phyloP scores from a whole-genome alignment of 78 protist species.

The Parvularia atlantis region DNA sequence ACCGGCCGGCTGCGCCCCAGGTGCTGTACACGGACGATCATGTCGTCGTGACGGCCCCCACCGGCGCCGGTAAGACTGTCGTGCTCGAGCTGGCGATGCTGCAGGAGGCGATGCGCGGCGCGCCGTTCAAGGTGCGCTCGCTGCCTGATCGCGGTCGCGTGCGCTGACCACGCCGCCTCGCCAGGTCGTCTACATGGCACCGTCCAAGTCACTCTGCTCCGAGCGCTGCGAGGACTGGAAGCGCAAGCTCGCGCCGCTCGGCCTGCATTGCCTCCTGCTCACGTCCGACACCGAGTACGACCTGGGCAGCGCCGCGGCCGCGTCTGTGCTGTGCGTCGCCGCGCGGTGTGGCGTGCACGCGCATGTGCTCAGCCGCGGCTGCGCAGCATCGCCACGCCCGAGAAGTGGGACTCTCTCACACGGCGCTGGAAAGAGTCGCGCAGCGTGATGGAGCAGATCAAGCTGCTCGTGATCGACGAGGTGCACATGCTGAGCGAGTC shows the following conservation, averaged over 20 bases:
- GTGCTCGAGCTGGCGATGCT: conserved; percentile 18
- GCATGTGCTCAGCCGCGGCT: not conserved
- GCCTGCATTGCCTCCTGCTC: too few relatives aligned
- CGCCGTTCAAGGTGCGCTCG: too few relatives aligned
- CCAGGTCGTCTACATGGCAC: conserved; percentile 6
- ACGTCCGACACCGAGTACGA: too few relatives aligned
- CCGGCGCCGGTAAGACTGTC: conserved; percentile 24
- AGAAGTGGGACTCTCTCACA: conserved; percentile 18
- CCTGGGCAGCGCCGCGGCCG: too few relatives aligned
- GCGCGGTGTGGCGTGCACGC: not conserved
- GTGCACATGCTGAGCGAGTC: conserved; percentile 38
- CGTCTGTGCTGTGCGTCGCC: too few relatives aligned
- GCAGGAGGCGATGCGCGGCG: not conserved
- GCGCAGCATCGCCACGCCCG: conserved; percentile 16
- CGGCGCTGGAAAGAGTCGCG: not conserved
- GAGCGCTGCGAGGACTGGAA: conserved; percentile 15
- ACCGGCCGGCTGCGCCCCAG: not conserved
- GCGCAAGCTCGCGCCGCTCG: conserved; percentile 5
- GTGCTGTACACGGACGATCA: too few relatives aligned
- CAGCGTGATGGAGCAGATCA: not conserved
- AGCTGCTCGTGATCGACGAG: conserved; percentile 41
- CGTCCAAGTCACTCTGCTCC: conserved; percentile 24
- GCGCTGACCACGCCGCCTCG: not conserved
- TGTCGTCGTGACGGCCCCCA: conserved; percentile 19
- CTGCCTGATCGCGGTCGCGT: too few relatives aligned